Conservation (phyloP, 2,329 filamentous ascomycete species). For the Penicillium sp. region DNA sequence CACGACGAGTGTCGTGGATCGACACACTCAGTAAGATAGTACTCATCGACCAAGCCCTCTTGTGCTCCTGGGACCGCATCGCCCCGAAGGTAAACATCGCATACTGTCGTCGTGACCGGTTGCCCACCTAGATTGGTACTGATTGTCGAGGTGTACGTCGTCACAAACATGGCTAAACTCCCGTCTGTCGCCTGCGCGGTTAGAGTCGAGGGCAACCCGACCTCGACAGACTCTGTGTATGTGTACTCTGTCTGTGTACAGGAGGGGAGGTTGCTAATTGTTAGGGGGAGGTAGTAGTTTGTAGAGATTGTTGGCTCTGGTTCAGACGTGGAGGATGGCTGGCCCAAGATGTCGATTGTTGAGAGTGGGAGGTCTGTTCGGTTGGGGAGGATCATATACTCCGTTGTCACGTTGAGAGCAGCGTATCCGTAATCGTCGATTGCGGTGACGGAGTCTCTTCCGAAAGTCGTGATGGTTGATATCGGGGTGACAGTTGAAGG, state of each 20-base stretch:
- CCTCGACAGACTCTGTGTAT: neutral
- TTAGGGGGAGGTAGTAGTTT: neutral
- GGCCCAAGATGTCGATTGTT: no score
- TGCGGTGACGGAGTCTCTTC: no score
- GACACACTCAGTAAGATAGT: neutral
- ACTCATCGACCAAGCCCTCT: neutral
- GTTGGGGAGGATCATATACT: no score
- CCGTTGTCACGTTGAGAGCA: no score
- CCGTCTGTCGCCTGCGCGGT: neutral
- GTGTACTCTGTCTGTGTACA: neutral
- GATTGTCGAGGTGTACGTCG: neutral
- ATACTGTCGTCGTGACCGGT: neutral
- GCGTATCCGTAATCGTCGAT: no score
- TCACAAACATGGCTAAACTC: neutral
- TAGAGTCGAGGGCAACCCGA: neutral
- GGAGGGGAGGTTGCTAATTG: neutral
- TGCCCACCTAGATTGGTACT: neutral
- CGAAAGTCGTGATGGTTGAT: no score
- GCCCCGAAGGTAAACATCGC: neutral
- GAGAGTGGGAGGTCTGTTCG: no score
- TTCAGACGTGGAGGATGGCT: no score
- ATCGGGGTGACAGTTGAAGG: no score
- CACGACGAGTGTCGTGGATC: neutral
- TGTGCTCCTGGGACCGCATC: neutral
- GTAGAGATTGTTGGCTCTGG: no score